Evolutionary conservation across 148 eudicot species (phyloP).

Genomic region (Vaccinium darrowii): DNA sequence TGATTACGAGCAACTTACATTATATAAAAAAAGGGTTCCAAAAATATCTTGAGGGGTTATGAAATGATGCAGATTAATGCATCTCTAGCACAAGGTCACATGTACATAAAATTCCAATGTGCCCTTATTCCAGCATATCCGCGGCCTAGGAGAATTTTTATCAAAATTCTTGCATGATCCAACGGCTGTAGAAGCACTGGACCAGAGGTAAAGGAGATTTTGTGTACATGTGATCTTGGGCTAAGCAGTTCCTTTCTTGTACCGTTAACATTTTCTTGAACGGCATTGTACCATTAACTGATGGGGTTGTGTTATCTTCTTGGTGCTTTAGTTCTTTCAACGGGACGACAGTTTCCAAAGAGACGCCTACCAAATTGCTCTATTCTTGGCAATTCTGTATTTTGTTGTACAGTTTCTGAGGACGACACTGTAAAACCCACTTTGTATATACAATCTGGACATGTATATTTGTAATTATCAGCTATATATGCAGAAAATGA

Average conservation of each 20-base stretch:
- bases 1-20: too few relatives aligned
- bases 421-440: constrained; percentile 55
- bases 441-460: background rate
- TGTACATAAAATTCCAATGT: background rate
- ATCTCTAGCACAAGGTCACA: background rate
- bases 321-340: constrained; percentile 77
- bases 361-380: constrained; percentile 78
- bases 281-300: background rate
- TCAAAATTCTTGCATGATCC: background rate
- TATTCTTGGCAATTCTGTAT: constrained; percentile 71
- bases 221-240: background rate
- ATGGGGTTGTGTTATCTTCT: background rate
- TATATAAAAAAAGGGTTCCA: background rate
- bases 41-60: background rate
- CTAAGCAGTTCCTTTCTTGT: background rate
- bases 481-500: background rate
- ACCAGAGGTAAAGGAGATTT: background rate
- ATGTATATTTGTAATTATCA: constrained; percentile 10
- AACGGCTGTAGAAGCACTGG: background rate
- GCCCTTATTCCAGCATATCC: background rate
- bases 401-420: constrained; percentile 79
- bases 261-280: background rate
- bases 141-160: background rate
- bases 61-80: background rate
- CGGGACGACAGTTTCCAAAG: constrained; percentile 79